phyloP scores from a whole-genome alignment of 169 alveolate genomes.

The Eimeria mitis region DNA sequence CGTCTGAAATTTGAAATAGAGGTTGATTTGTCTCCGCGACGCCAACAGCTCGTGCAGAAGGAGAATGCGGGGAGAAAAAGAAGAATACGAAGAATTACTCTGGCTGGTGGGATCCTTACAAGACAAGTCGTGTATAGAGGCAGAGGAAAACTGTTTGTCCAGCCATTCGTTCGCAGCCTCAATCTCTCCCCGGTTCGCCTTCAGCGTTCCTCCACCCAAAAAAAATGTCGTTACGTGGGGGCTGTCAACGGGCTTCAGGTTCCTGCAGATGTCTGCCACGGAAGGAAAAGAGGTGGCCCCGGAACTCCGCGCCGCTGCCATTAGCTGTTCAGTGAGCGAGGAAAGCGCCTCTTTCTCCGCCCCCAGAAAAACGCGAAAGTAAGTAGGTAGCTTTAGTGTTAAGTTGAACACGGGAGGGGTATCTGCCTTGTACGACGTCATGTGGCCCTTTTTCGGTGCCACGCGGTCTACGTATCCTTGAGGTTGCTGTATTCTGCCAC shows the following conservation, averaged over 20 bases:
- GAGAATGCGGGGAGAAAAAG: slow-evolving; percentile 9
- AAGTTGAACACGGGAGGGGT: not conserved
- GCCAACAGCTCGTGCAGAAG: slow-evolving; percentile 46
- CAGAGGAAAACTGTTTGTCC: not conserved
- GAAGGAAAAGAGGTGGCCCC: slow-evolving; percentile 12
- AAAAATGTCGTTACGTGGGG: slow-evolving; percentile 43
- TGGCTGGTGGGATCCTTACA: not conserved
- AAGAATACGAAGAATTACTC: not conserved
- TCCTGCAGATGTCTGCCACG: not conserved
- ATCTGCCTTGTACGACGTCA: not conserved
- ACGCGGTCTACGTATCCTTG: not conserved
- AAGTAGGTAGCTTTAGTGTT: not conserved
- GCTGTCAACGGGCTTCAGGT: not conserved
- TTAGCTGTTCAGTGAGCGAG: slow-evolving; percentile 26
- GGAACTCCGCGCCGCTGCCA: not conserved
- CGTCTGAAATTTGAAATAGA: not conserved
- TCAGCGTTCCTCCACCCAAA: slow-evolving; percentile 41
- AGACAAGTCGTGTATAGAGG: not conserved
- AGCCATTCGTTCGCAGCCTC: slow-evolving; percentile 52
- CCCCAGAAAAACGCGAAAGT: not conserved
- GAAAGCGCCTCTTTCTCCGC: slow-evolving; percentile 19
- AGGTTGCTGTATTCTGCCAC: slow-evolving; percentile 15
- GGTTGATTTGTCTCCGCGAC: slow-evolving; percentile 35
- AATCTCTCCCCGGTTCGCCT: slow-evolving; percentile 13
- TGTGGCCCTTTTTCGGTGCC: slow-evolving; percentile 17